Base-by-base conservation (phyloP, 805 yeast species). In the Peterozyma toletana region DNA sequence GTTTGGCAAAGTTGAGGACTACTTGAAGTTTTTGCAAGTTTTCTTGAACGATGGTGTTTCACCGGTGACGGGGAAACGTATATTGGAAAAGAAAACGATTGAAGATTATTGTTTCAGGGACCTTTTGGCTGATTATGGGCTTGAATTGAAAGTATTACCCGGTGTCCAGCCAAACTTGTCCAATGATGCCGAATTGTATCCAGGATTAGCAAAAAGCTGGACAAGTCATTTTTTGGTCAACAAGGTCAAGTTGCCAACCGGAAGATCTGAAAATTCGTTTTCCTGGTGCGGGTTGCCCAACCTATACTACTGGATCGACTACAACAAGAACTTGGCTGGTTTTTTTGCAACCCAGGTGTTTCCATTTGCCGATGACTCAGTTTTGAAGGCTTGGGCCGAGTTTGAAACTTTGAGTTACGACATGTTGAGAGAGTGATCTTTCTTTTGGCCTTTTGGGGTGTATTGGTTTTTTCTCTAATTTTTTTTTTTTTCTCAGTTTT, bases 231-330 rank as follows among this genome's bases (percentile, higher is more conserved):
- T 58, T 43, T 48, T 55, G 45, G 53, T 50, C 35, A 50, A 56
- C n/a, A 56, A 57, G n/a, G 44, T 43, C 6, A 48, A 51, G 15
- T 52, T 62, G 15, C 55, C 56, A 2, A 65, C 67, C 3, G 73
- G 73, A 0, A 52, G 72, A 37, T 61, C 67, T 17, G 51, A 50
- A 2, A 62, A 64, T 3, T 53, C 70, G 1, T 56, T 62, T 7
- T 58, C 54, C 46, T 70, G 75, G 75, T 57, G 62, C 21, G 75
- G 75, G 1, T 39, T 68, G 30, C 59, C 66, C 11, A 70, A 66
- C 44, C 48, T 64, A 27, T 68, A 47, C 51, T 70, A 56, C 50
- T 70, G 73, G 73, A 48, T 69, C 33, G 75, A 70, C 51, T 45
- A 55, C 21, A 56, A 62, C 38, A 65, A 60, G 38, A 65, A 60